phyloP scores from a whole-genome alignment of 306 rosid genomes.

The Potentilla sterilis region DNA sequence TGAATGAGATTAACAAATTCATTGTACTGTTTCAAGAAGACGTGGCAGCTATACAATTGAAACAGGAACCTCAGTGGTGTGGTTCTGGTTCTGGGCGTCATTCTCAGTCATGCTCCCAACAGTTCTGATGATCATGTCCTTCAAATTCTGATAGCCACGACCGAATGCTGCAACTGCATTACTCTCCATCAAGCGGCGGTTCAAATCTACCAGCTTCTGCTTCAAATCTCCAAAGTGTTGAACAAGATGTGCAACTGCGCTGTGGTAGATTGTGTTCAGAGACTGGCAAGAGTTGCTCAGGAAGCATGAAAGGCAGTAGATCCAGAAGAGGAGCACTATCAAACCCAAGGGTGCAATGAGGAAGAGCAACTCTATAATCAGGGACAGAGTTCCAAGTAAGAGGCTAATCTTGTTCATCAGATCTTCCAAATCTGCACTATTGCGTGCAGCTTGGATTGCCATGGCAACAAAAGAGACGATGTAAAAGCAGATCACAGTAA shows the following conservation, averaged over 20 bases:
- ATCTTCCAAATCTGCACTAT: neutral
- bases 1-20: too few relatives aligned
- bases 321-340: neutral
- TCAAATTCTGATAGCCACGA: neutral
- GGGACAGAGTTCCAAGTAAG: neutral
- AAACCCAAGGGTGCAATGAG: neutral
- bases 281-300: neutral
- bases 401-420: neutral
- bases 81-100: neutral
- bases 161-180: neutral
- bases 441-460: neutral
- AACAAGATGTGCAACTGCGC: neutral
- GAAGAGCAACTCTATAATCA: neutral
- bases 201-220: neutral
- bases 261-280: neutral
- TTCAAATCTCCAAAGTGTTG: neutral
- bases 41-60: neutral
- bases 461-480: neutral
- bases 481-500: neutral
- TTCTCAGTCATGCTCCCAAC: neutral
- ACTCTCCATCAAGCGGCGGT: fast-evolving
- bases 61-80: neutral
- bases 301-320: neutral
- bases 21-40: neutral
- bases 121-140: neutral